A percentile compares a stretch with the other conserved stretches of the same genome.
Evolutionary conservation across 129 eudicot genomes (phyloP).

Genomic region (Mikania micrantha): DNA sequence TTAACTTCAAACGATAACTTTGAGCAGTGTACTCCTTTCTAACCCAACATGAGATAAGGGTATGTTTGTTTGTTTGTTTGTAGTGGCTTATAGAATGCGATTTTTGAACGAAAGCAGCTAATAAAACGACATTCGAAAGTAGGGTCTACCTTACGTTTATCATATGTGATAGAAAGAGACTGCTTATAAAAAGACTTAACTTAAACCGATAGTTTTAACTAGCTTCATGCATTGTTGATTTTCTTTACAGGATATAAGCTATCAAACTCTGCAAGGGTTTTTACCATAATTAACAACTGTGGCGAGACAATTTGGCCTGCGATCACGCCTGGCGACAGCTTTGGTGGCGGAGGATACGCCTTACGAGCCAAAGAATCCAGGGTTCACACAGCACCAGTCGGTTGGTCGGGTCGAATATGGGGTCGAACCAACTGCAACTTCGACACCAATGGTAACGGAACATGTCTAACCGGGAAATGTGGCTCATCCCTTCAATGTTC

Average conservation of each 20-base stretch:
- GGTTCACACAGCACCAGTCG: conserved; percentile 36
- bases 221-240: too few relatives aligned
- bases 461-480: conserved; percentile 52
- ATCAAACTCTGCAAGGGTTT: conserved; percentile 38
- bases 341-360: conserved; percentile 49
- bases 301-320: conserved; percentile 70
- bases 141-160: too few relatives aligned
- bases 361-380: conserved; percentile 42
- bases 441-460: conserved; percentile 41
- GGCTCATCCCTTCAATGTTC: conserved; percentile 53
- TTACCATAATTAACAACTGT: conserved; percentile 53
- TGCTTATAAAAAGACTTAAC: too few relatives aligned
- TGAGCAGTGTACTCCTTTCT: too few relatives aligned
- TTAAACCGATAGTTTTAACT: too few relatives aligned
- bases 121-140: too few relatives aligned
- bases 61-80: too few relatives aligned
- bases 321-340: conserved; percentile 53
- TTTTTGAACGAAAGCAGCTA: too few relatives aligned
- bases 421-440: conserved; percentile 69
- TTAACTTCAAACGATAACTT: too few relatives aligned
- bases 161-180: too few relatives aligned
- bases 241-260: conserved; percentile 28
- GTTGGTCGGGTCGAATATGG: conserved; percentile 71
- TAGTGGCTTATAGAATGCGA: too few relatives aligned
- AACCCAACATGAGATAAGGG: too few relatives aligned